A percentile compares a stretch with the other conserved stretches of the same genome.
These are phyloP conservation scores for Naganishia sp. DNA, from an alignment of 1,284 basidiomycete species.

Conservation along the genomic window DNA sequence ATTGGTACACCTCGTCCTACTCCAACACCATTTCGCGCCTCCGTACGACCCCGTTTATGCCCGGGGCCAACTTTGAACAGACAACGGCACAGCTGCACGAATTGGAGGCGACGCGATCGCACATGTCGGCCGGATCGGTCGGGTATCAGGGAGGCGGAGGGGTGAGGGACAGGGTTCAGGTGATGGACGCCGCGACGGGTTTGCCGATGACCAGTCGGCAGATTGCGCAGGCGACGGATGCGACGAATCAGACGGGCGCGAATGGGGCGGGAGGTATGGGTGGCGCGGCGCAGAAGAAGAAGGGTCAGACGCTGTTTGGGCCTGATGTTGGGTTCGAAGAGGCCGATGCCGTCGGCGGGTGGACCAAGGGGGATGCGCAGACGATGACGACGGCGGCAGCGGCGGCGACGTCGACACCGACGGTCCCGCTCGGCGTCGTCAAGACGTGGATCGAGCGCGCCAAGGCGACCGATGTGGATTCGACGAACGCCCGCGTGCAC, in stretches of 20 bases:
- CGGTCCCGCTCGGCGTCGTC: slow-evolving; percentile 73
- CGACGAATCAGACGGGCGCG: slow-evolving; percentile 25
- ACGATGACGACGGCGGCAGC: background rate
- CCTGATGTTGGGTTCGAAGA: slow-evolving; percentile 67
- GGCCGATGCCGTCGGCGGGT: slow-evolving; percentile 45
- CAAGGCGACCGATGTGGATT: slow-evolving; percentile 58
- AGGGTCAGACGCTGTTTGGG: slow-evolving; percentile 67
- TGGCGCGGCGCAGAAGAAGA: slow-evolving; percentile 44
- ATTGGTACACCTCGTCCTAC: slow-evolving; percentile 24
- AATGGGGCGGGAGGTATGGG: slow-evolving; percentile 1
- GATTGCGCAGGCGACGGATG: slow-evolving; percentile 26
- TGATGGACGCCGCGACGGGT: slow-evolving; percentile 16
- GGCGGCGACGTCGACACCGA: slow-evolving; percentile 54
- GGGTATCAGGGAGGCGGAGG: background rate
- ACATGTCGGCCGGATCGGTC: slow-evolving; percentile 10
- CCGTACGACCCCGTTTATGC: slow-evolving; percentile 27
- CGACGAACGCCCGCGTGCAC: slow-evolving; percentile 57
- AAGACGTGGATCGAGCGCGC: slow-evolving; percentile 78
- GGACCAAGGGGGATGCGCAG: slow-evolving; percentile 43
- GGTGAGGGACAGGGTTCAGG: slow-evolving; percentile 15
- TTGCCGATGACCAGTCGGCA: slow-evolving; percentile 24
- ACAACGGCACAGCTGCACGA: slow-evolving; percentile 14
- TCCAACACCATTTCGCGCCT: slow-evolving; percentile 26
- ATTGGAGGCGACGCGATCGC: background rate
- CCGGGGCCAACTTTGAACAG: slow-evolving; percentile 28